Percentiles rank a stretch among this genome's conserved stretches.
Evolutionary conservation across 148 eudicot species (phyloP).

Genomic region (Rhododendron henanense): DNA sequence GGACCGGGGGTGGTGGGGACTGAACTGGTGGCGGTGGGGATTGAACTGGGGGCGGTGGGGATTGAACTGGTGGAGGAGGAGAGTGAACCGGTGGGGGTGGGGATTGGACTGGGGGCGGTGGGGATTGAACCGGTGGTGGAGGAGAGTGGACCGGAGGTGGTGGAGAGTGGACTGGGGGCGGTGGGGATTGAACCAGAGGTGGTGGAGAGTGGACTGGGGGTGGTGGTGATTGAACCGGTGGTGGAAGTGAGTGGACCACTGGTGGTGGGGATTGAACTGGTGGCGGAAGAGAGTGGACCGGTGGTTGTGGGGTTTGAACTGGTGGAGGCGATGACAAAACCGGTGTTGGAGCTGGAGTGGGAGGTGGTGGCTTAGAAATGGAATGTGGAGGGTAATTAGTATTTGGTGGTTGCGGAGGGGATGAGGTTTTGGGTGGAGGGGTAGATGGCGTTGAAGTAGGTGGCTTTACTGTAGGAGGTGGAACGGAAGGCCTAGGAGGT

Average conservation of each 20-base stretch:
- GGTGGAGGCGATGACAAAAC: conserved; percentile 2
- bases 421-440: neutral
- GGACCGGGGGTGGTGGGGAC: neutral
- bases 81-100: conserved; percentile 20
- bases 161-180: neutral
- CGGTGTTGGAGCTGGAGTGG: conserved; percentile 13
- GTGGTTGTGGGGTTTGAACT: neutral
- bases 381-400: conserved; percentile 13
- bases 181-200: neutral
- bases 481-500: neutral
- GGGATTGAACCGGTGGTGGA: conserved; percentile 11
- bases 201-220: conserved; percentile 17
- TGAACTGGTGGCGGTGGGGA: neutral
- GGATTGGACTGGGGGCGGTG: conserved; percentile 18
- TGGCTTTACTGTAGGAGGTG: neutral
- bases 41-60: neutral
- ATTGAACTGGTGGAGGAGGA: neutral
- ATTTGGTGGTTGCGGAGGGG: conserved; percentile 7
- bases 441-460: neutral
- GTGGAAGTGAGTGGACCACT: neutral
- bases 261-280: conserved; percentile 5
- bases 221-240: conserved; percentile 12
- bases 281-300: neutral
- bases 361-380: conserved; percentile 13
- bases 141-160: conserved; percentile 19